phyloP scores from a whole-genome alignment of 2,329 filamentous ascomycete genomes.

The Neofusicoccum kwambonambiense region DNA sequence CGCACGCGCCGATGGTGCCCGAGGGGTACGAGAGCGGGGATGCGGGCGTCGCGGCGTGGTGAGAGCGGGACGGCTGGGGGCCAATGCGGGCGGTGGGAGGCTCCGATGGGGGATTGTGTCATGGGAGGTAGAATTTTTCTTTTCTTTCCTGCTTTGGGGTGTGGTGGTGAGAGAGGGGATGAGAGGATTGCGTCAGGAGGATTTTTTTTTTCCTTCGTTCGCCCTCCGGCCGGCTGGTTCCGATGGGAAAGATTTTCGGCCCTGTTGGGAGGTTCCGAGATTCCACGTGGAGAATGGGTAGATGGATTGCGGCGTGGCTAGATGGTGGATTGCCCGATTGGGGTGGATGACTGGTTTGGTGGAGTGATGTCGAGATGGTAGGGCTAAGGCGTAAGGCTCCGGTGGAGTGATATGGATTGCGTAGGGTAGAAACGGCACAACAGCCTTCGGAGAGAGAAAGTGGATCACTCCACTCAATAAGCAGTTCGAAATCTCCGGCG shows the following conservation, averaged over 20 bases:
- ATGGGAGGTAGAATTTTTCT: not conserved
- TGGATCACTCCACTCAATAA: not conserved
- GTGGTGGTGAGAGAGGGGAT: too few species aligned
- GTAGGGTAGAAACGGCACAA: not conserved
- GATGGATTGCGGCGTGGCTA: not conserved
- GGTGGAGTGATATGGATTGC: constrained; percentile 10
- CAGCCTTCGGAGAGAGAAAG: not conserved
- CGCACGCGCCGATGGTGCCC: constrained; percentile 14
- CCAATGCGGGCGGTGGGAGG: not conserved
- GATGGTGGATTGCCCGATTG: not conserved
- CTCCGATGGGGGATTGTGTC: not conserved
- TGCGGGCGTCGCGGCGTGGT: constrained; percentile 11
- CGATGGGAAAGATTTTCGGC: too few species aligned
- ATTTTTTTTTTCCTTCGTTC: too few species aligned
- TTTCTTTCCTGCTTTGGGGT: not conserved
- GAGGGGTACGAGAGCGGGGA: constrained; percentile 10
- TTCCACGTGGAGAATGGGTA: not conserved
- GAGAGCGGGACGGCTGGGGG: too few species aligned
- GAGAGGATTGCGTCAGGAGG: too few species aligned
- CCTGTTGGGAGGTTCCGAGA: too few species aligned
- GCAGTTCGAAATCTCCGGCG: not conserved
- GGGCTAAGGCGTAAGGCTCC: not conserved
- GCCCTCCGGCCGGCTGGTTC: too few species aligned
- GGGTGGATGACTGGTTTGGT: not conserved
- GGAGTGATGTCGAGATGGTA: not conserved